Conservation (phyloP, 129 eudicot genomes). For the Artemisia tridentata region DNA sequence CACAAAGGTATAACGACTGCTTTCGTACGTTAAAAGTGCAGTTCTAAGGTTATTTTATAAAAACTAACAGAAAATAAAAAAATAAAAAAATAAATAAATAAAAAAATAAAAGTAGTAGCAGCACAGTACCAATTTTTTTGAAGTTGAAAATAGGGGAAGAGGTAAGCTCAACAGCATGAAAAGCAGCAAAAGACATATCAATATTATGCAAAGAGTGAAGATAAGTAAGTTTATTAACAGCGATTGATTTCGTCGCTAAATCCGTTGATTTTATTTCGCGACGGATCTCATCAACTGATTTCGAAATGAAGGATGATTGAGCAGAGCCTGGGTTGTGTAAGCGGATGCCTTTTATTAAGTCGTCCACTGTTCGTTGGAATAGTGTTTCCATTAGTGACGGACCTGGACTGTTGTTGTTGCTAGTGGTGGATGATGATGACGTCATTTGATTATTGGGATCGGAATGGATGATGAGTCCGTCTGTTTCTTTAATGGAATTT, state of each 20-base stretch:
- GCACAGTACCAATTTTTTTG: conserved; percentile 55
- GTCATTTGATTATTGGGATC: no score
- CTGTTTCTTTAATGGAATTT: no score
- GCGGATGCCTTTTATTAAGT: conserved; percentile 79
- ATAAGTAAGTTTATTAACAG: conserved; percentile 83
- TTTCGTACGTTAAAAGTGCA: no score
- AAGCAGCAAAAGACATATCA: conserved; percentile 81
- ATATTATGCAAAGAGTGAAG: conserved; percentile 64
- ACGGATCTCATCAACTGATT: conserved; percentile 69
- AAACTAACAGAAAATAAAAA: no score
- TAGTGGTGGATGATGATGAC: not conserved
- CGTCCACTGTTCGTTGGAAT: conserved; percentile 74
- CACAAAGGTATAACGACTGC: no score
- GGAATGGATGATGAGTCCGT: no score
- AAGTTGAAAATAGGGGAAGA: conserved; percentile 51
- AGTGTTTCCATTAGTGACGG: conserved; percentile 76
- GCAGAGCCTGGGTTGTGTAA: conserved; percentile 44
- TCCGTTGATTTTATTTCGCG: conserved; percentile 80
- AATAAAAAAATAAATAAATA: no score
- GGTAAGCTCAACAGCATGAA: conserved; percentile 76
- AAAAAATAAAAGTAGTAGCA: no score
- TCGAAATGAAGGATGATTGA: conserved; percentile 55
- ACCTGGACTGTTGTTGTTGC: conserved; percentile 9
- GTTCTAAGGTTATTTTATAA: no score
- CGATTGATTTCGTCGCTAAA: conserved; percentile 62